Conservation (phyloP, 176 grass and related monocot genomes). For the Guadua angustifolia region DNA sequence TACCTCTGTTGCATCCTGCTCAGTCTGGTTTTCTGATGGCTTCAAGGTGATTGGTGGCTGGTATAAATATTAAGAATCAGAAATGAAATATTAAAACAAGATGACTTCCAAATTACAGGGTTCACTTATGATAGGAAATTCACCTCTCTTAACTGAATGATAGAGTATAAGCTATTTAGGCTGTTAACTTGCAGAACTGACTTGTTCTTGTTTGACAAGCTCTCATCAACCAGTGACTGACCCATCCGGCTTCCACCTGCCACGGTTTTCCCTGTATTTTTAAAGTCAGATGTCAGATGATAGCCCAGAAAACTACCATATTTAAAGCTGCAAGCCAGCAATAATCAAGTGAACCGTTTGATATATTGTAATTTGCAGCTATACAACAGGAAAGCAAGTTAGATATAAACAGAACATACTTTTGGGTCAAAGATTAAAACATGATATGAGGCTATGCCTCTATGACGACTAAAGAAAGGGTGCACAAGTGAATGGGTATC, state of each 20-base stretch:
- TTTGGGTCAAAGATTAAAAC: constrained; percentile 10
- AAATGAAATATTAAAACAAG: constrained; percentile 31
- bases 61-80: constrained; percentile 37
- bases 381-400: constrained; percentile 4
- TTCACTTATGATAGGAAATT: constrained; percentile 29
- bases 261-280: constrained; percentile 42
- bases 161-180: constrained; percentile 50
- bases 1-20: constrained; percentile 74
- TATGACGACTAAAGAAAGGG: not conserved
- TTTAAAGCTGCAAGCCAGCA: not conserved
- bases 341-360: not conserved
- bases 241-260: constrained; percentile 56
- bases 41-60: constrained; percentile 85
- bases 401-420: not conserved
- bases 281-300: constrained; percentile 29
- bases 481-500: not conserved
- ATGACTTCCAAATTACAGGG: constrained; percentile 10
- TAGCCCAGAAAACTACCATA: constrained; percentile 3
- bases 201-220: constrained; percentile 55
- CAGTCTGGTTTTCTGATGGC: constrained; percentile 74
- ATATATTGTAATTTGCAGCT: constrained; percentile 4
- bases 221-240: constrained; percentile 49
- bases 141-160: constrained; percentile 83
- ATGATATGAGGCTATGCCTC: not conserved
- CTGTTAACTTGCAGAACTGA: constrained; percentile 41